Evolutionary conservation across 768 basidiomycete species (phyloP).

Genomic region (Naganishia antarctica): DNA sequence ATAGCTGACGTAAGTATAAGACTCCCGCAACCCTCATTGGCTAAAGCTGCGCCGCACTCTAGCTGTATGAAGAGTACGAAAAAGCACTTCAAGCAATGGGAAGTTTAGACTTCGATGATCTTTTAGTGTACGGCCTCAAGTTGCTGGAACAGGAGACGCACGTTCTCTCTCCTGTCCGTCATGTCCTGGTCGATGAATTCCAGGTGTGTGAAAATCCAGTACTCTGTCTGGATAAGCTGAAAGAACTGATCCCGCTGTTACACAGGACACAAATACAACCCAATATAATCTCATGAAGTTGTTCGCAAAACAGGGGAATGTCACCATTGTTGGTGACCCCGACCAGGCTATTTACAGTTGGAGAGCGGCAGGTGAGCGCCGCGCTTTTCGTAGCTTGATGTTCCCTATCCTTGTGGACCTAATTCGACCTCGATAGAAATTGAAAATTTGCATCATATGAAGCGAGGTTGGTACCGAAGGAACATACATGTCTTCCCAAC

Average conservation of each 20-base stretch:
- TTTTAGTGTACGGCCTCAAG: constrained; percentile 66
- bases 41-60: not conserved
- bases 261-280: constrained; percentile 71
- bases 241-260: too few species aligned
- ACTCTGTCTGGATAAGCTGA: too few species aligned
- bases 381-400: too few species aligned
- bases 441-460: constrained; percentile 69
- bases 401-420: too few species aligned
- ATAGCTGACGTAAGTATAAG: constrained; percentile 44
- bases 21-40: too few species aligned
- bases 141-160: constrained; percentile 58
- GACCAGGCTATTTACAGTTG: constrained; percentile 90
- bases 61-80: constrained; percentile 67
- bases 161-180: constrained; percentile 60
- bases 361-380: constrained; percentile 62
- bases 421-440: constrained; percentile 57
- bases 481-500: not conserved
- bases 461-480: constrained; percentile 53
- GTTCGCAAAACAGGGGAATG: constrained; percentile 58
- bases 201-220: too few species aligned
- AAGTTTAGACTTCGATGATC: constrained; percentile 81
- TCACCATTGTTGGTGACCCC: constrained; percentile 83
- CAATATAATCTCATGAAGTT: constrained; percentile 75
- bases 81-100: constrained; percentile 59
- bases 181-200: constrained; percentile 78